These are phyloP conservation scores for Aspergillus ochraceoroseus DNA, from an alignment of 2,329 filamentous ascomycete genomes.

Conservation along the genomic window DNA sequence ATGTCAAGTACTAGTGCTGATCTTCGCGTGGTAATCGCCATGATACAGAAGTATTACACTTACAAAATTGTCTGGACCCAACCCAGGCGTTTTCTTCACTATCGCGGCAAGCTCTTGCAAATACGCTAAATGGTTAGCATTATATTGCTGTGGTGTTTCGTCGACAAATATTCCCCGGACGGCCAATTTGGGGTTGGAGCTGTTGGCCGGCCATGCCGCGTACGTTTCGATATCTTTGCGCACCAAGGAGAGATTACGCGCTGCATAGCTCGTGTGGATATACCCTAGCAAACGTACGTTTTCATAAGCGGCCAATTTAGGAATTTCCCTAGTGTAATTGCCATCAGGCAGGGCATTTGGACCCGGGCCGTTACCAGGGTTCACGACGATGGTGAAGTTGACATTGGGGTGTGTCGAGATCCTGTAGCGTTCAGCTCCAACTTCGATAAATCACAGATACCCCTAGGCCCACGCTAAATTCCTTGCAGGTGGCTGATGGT, in stretches of 20 bases:
- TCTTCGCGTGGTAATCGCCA: constrained; percentile 8
- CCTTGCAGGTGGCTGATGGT: constrained; percentile 16
- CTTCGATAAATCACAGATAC: constrained; percentile 11
- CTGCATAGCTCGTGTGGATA: constrained; percentile 49
- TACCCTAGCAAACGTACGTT: constrained; percentile 51
- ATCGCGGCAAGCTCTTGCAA: constrained; percentile 32
- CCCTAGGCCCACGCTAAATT: constrained; percentile 16
- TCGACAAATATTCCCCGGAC: constrained; percentile 50
- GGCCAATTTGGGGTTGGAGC: constrained; percentile 36
- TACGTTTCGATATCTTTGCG: constrained; percentile 45
- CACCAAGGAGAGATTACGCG: constrained; percentile 40
- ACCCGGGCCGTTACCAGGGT: constrained; percentile 48
- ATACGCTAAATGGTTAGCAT: constrained; percentile 30
- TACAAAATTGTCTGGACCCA: constrained; percentile 39
- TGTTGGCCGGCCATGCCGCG: constrained; percentile 41
- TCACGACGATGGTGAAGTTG: constrained; percentile 50
- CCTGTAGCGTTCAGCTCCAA: constrained; percentile 31
- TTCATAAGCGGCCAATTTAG: constrained; percentile 38
- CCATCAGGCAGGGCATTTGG: constrained; percentile 40
- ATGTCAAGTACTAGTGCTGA: constrained; percentile 1
- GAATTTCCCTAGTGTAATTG: constrained; percentile 43
- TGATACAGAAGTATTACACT: constrained; percentile 23
- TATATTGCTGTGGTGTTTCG: constrained; percentile 43
- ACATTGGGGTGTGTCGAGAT: constrained; percentile 38
- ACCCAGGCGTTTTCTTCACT: constrained; percentile 29